A percentile compares a stretch with the other conserved stretches of the same genome.
These are phyloP conservation scores for Triangularia setosa DNA, from an alignment of 2,329 filamentous ascomycete genomes.

Conservation along the genomic window DNA sequence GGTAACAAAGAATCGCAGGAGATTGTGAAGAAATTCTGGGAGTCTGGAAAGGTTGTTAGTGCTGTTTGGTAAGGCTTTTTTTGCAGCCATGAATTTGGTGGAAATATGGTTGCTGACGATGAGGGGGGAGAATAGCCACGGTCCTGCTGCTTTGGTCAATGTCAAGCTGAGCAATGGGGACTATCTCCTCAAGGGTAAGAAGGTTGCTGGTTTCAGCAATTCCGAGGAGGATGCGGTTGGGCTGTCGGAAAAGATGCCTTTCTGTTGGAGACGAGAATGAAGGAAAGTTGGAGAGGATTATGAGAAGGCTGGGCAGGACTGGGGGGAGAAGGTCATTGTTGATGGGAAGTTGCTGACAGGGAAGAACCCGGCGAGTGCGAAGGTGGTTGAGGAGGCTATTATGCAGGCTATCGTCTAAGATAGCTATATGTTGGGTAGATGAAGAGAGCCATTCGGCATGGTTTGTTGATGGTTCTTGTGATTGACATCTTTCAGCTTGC, in stretches of 20 bases:
- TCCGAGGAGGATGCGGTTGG: conserved; percentile 48
- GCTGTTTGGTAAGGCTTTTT: conserved; percentile 52
- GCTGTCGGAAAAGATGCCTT: conserved; percentile 47
- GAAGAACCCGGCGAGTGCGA: conserved; percentile 54
- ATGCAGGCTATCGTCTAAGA: conserved; percentile 45
- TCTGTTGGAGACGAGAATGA: conserved; percentile 56
- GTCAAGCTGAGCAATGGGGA: conserved; percentile 50
- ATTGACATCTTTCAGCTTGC: too few species aligned
- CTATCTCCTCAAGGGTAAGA: conserved; percentile 51
- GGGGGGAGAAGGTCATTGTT: conserved; percentile 47
- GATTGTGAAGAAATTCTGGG: conserved; percentile 60
- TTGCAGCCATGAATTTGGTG: too few species aligned
- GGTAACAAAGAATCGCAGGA: conserved; percentile 52
- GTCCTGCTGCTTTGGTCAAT: conserved; percentile 58
- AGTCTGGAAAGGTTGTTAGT: conserved; percentile 57
- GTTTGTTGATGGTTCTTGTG: too few species aligned
- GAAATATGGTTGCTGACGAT: too few species aligned
- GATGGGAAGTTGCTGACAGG: conserved; percentile 53
- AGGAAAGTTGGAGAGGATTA: conserved; percentile 50
- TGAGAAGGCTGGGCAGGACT: conserved; percentile 52
- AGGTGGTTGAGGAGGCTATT: conserved; percentile 49
- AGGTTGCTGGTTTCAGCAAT: conserved; percentile 59
- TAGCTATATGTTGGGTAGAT: too few species aligned
- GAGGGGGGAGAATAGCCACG: conserved; percentile 52
- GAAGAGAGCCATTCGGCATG: too few species aligned